Conservation (phyloP, 2,329 filamentous ascomycete species). For the Cytospora piceae region DNA sequence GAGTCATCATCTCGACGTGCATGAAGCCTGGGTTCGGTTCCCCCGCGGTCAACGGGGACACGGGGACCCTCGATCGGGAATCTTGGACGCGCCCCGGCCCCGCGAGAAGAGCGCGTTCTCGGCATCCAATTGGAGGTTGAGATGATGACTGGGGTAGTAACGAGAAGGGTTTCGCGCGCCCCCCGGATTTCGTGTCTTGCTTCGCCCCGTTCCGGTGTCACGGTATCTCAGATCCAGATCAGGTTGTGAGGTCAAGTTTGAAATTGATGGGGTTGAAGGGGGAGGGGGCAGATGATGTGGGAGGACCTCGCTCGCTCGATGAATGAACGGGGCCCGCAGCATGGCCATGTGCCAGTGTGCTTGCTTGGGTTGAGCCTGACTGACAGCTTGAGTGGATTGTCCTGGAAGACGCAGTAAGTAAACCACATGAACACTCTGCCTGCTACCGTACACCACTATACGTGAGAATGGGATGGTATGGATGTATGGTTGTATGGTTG, state of each 20-base stretch:
- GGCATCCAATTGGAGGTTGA: constrained; percentile 19
- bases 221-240: constrained; percentile 12
- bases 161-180: constrained; percentile 25
- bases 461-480: constrained; percentile 18
- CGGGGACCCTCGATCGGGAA: background rate
- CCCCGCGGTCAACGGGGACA: background rate
- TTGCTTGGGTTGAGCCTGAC: background rate
- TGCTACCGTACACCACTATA: background rate
- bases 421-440: background rate
- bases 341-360: background rate
- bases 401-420: background rate
- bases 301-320: too few relatives aligned
- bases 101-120: constrained; percentile 28
- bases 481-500: too few relatives aligned
- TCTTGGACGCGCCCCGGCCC: background rate
- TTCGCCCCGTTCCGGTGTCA: constrained; percentile 25
- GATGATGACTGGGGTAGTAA: background rate
- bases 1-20: background rate
- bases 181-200: constrained; percentile 10
- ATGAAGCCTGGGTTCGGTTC: background rate
- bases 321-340: background rate
- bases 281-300: background rate
- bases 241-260: background rate
- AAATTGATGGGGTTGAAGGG: constrained; percentile 16
- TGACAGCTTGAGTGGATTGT: background rate